Evolutionary conservation across 2,329 filamentous ascomycete genomes (phyloP).

Genomic region (Diaporthe aspalathi): DNA sequence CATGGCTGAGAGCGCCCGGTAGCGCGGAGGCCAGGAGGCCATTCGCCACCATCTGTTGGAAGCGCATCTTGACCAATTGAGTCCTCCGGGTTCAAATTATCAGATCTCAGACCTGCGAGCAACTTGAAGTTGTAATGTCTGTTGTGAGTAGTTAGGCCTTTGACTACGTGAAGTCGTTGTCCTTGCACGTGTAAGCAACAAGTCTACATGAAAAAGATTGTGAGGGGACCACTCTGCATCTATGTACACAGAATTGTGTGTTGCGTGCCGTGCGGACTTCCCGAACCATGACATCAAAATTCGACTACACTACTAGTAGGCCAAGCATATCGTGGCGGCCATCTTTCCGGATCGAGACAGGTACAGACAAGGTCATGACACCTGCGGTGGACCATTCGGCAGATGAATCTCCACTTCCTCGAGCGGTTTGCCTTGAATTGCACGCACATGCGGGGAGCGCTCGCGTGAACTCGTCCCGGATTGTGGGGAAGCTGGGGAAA

Average conservation of each 20-base stretch:
- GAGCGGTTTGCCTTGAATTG: neutral
- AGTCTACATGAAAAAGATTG: neutral
- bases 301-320: neutral
- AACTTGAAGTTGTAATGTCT: neutral
- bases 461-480: neutral
- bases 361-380: neutral
- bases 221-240: neutral
- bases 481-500: neutral
- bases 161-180: neutral
- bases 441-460: neutral
- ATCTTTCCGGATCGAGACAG: slow-evolving; percentile 6
- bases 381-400: neutral
- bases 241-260: neutral
- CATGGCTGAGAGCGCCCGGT: neutral
- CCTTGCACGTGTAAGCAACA: neutral
- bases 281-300: slow-evolving; percentile 18
- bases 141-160: neutral
- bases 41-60: neutral
- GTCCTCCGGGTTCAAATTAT: neutral
- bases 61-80: slow-evolving; percentile 13
- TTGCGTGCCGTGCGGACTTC: slow-evolving; percentile 5
- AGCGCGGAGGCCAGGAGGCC: neutral
- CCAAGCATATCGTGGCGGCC: slow-evolving; percentile 1
- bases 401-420: neutral
- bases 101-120: neutral